Evolutionary conservation across 805 yeast genomes (phyloP).

Genomic region (Metschnikowia noctiluminum): DNA sequence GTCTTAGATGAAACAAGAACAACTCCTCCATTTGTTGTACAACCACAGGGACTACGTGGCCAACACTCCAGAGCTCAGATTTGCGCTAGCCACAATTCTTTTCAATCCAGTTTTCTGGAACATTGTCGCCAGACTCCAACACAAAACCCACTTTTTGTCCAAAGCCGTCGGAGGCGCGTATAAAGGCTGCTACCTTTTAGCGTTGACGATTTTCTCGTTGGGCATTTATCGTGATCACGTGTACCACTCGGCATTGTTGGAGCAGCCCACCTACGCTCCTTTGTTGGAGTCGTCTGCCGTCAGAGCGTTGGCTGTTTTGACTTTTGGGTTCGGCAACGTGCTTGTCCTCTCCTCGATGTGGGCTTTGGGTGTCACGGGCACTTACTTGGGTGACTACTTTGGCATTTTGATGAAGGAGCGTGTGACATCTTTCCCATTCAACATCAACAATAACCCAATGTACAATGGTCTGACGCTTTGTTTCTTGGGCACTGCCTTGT

Average conservation of each 20-base stretch:
- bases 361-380: slow-evolving; percentile 91
- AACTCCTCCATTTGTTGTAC: slow-evolving; percentile 10
- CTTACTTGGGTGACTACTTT: slow-evolving; percentile 95
- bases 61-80: slow-evolving; percentile 13
- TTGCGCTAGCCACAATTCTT: slow-evolving; percentile 62
- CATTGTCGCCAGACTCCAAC: slow-evolving; percentile 82
- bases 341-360: slow-evolving; percentile 86
- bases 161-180: slow-evolving; percentile 65
- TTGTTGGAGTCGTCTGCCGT: slow-evolving; percentile 40
- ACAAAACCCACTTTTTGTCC: slow-evolving; percentile 71
- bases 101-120: slow-evolving; percentile 98
- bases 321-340: slow-evolving; percentile 69
- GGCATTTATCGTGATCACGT: slow-evolving; percentile 81
- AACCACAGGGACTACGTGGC: slow-evolving; percentile 16
- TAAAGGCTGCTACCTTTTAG: slow-evolving; percentile 81
- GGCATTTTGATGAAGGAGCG: slow-evolving; percentile 90
- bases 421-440: slow-evolving; percentile 92
- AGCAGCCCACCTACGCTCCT: slow-evolving; percentile 65
- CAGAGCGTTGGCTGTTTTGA: slow-evolving; percentile 49
- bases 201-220: slow-evolving; percentile 75
- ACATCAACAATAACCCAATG: slow-evolving; percentile 90
- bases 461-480: slow-evolving; percentile 88
- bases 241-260: slow-evolving; percentile 64
- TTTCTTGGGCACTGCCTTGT: slow-evolving; percentile 86
- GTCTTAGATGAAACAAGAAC: slow-evolving; percentile 14